phyloP scores from a whole-genome alignment of 1,284 basidiomycete species.

The Apiotrichum akiyoshidainum region DNA sequence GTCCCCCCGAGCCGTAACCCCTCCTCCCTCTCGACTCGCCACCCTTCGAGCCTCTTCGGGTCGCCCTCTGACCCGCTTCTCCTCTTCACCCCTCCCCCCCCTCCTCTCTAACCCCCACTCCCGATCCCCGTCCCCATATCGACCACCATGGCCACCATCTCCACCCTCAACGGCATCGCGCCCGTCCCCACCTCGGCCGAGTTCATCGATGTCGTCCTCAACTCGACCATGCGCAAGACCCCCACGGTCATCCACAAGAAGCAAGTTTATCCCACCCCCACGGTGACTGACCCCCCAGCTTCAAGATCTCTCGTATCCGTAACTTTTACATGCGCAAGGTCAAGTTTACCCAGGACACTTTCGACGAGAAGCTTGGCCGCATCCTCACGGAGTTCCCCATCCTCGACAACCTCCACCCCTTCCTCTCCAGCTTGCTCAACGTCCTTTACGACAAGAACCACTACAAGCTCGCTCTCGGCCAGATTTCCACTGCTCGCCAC shows the following conservation, averaged over 20 bases:
- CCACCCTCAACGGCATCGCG: conserved; percentile 86
- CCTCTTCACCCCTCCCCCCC: neutral
- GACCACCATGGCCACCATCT: conserved; percentile 42
- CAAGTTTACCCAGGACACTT: conserved; percentile 97
- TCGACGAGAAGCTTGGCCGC: conserved; percentile 91
- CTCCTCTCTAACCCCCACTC: neutral
- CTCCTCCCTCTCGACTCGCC: neutral
- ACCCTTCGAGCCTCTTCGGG: neutral
- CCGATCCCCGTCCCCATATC: neutral
- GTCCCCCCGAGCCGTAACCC: neutral
- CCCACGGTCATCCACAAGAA: conserved; percentile 98
- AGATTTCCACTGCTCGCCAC: conserved; percentile 87
- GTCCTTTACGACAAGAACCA: conserved; percentile 98
- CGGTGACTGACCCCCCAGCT: conserved; percentile 93
- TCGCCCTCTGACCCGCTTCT: too few relatives aligned
- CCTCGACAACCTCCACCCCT: conserved; percentile 93
- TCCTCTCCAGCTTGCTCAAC: conserved; percentile 88
- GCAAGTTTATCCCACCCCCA: conserved; percentile 5
- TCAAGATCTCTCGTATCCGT: conserved; percentile 72
- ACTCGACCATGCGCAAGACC: conserved; percentile 84
- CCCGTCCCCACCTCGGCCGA: conserved; percentile 93
- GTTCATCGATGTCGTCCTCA: conserved; percentile 91
- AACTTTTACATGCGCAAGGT: conserved; percentile 96
- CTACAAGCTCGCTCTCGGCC: conserved; percentile 94
- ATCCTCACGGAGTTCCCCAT: conserved; percentile 96